phyloP scores from a whole-genome alignment of 202 grass and related monocot species.

The Tripidium arundinaceum region DNA sequence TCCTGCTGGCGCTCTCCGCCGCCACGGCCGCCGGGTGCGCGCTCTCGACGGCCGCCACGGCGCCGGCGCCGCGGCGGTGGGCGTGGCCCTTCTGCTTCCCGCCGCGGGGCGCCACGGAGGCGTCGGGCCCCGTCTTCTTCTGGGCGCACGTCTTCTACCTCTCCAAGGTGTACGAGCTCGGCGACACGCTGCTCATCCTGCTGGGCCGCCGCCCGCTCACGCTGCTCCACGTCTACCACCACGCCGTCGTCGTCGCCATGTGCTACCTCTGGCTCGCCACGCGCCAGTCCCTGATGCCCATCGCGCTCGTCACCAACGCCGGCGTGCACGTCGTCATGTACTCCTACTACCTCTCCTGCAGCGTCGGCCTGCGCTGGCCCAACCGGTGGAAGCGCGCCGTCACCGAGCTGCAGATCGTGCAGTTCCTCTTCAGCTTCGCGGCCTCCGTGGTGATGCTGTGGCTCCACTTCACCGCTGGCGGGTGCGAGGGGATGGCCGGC shows the following conservation, averaged over 20 bases:
- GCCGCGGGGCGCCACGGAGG: too few relatives aligned
- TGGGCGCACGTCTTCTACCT: too few relatives aligned
- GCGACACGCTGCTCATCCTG: too few relatives aligned
- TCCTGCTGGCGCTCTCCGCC: conserved; percentile 63
- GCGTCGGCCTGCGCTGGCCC: conserved; percentile 67
- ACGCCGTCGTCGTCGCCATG: conserved; percentile 81
- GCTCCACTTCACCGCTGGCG: conserved; percentile 62
- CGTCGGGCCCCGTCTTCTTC: too few relatives aligned
- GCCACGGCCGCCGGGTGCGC: conserved; percentile 63
- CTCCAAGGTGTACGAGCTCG: too few relatives aligned
- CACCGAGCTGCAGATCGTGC: conserved; percentile 85
- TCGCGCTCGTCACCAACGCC: conserved; percentile 81
- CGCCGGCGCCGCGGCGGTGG: not conserved
- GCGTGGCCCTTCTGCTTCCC: too few relatives aligned
- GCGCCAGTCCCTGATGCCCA: conserved; percentile 69
- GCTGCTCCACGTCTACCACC: conserved; percentile 93
- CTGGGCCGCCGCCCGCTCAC: conserved; percentile 59
- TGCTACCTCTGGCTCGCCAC: conserved; percentile 94
- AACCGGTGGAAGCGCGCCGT: conserved; percentile 70
- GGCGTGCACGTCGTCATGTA: conserved; percentile 94
- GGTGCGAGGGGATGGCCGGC: conserved; percentile 76
- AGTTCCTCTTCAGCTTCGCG: conserved; percentile 91
- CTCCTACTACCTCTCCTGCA: conserved; percentile 77
- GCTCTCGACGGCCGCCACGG: conserved; percentile 44
- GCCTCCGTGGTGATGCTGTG: conserved; percentile 65